Percentiles rank a stretch among this genome's conserved stretches.
Evolutionary conservation across 148 eudicot genomes (phyloP).

Genomic region (Vaccinium macrocarpon): DNA sequence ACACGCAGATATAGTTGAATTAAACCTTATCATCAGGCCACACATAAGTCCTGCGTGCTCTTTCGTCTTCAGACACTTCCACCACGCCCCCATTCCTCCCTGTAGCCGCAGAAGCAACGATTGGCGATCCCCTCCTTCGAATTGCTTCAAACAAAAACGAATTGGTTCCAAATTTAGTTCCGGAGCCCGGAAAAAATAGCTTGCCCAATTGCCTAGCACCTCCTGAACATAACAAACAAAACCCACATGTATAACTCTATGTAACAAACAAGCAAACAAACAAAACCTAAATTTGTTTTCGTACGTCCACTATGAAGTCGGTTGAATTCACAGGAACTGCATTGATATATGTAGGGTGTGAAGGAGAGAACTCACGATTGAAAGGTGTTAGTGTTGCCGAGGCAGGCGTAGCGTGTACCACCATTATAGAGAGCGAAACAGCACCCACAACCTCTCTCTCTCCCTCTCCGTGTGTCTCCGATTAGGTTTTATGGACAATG

Average conservation of each 20-base stretch:
- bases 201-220: slow-evolving; percentile 28
- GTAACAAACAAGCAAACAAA: background rate
- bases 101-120: slow-evolving; percentile 26
- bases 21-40: slow-evolving; percentile 65
- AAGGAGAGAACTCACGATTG: slow-evolving; percentile 23
- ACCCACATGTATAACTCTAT: background rate
- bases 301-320: background rate
- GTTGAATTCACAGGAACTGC: background rate
- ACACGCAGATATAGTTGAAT: slow-evolving; percentile 11
- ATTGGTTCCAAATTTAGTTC: slow-evolving; percentile 20
- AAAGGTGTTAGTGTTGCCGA: slow-evolving; percentile 33
- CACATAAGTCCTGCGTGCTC: slow-evolving; percentile 33
- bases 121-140: slow-evolving; percentile 30
- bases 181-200: slow-evolving; percentile 26
- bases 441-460: background rate
- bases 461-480: background rate
- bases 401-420: slow-evolving; percentile 35
- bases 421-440: slow-evolving; percentile 10
- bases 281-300: too few species aligned
- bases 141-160: slow-evolving; percentile 24
- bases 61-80: slow-evolving; percentile 36
- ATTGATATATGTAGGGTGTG: background rate
- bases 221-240: slow-evolving; percentile 20
- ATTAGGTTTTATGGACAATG: background rate
- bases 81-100: slow-evolving; percentile 33